These are phyloP conservation scores for Pseudogymnoascus verrucosus DNA, from an alignment of 2,329 filamentous ascomycete genomes.

Conservation along the genomic window DNA sequence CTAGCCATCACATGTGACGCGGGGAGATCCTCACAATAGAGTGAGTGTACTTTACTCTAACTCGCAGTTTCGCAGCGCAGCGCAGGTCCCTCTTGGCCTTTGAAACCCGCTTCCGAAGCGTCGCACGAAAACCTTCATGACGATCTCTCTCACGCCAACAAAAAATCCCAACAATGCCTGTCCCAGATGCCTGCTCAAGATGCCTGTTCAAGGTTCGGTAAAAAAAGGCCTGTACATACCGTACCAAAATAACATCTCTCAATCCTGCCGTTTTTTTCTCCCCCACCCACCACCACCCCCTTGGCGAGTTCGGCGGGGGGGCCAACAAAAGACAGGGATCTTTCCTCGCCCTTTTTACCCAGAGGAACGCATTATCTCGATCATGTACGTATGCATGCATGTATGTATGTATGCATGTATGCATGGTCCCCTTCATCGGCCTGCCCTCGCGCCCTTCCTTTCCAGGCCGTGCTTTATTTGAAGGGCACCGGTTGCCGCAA, in stretches of 20 bases:
- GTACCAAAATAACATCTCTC: background rate
- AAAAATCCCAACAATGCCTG: background rate
- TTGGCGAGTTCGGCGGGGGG: background rate
- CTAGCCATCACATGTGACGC: background rate
- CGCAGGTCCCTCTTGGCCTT: background rate
- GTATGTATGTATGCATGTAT: background rate
- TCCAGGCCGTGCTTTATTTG: constrained; percentile 4
- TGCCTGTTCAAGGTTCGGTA: background rate
- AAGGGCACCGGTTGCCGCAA: background rate
- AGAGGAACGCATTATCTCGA: constrained; percentile 3
- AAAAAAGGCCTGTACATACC: background rate
- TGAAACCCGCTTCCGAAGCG: constrained; percentile 3
- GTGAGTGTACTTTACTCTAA: background rate
- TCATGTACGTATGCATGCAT: background rate
- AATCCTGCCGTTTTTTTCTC: background rate
- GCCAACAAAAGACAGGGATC: background rate
- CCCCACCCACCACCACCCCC: too few relatives aligned
- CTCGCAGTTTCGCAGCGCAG: background rate
- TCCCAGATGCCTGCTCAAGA: background rate
- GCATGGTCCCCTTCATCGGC: constrained; percentile 3
- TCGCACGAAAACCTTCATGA: constrained; percentile 7
- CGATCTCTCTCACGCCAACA: background rate
- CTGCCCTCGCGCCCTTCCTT: background rate
- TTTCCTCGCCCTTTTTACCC: background rate
- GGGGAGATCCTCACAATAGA: background rate